Evolutionary conservation across 2,329 filamentous ascomycete genomes (phyloP).

Genomic region (Xylaria sp.): DNA sequence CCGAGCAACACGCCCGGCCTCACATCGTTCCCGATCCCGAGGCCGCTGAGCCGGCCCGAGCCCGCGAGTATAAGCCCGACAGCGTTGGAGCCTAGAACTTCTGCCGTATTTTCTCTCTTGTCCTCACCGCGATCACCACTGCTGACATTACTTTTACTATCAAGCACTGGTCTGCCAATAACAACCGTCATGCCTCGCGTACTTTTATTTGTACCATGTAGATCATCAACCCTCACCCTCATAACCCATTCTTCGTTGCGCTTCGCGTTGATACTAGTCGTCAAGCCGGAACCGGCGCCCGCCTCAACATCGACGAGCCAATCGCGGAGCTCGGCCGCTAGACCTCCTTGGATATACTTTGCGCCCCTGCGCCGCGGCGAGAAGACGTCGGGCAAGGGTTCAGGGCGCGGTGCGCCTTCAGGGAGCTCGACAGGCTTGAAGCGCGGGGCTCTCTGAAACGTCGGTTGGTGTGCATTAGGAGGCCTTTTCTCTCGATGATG

Average conservation of each 20-base stretch:
- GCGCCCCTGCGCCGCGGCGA: constrained; percentile 51
- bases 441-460: constrained; percentile 52
- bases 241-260: constrained; percentile 38
- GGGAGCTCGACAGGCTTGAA: constrained; percentile 49
- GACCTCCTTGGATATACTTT: constrained; percentile 53
- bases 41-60: constrained; percentile 43
- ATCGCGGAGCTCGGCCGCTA: constrained; percentile 55
- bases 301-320: constrained; percentile 58
- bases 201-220: constrained; percentile 33
- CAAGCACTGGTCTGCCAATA: constrained; percentile 29
- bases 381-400: constrained; percentile 52
- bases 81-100: constrained; percentile 10
- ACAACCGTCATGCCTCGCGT: constrained; percentile 47
- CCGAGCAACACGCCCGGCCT: constrained; percentile 45
- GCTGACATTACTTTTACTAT: neutral
- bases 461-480: constrained; percentile 42
- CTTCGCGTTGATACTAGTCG: constrained; percentile 22
- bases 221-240: constrained; percentile 42
- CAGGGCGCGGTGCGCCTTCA: constrained; percentile 33
- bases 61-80: constrained; percentile 45
- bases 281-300: constrained; percentile 36
- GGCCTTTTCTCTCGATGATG: constrained; percentile 16
- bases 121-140: neutral
- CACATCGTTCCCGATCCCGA: constrained; percentile 45
- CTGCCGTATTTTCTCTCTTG: neutral